Conservation (phyloP, 352 stramenopile species). For the Nothophytophthora sp. region DNA sequence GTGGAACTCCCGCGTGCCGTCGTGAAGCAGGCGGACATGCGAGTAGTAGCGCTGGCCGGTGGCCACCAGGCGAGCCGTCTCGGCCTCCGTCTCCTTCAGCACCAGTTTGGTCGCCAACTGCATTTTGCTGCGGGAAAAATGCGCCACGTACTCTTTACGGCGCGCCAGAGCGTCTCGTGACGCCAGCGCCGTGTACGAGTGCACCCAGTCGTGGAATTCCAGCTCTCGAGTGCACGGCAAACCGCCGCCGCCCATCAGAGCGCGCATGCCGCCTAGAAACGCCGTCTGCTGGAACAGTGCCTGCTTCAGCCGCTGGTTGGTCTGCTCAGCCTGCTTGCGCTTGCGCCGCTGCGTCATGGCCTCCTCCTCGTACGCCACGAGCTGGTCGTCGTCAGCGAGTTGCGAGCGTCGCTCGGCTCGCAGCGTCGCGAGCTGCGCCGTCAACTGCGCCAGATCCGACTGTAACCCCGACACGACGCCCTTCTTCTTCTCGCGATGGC, state of each 20-base stretch:
- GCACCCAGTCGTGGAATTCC: constrained; percentile 76
- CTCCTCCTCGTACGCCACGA: constrained; percentile 59
- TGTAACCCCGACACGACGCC: constrained; percentile 49
- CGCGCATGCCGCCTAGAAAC: constrained; percentile 55
- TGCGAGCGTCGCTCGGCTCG: constrained; percentile 42
- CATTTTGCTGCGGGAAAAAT: constrained; percentile 62
- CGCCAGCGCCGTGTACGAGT: constrained; percentile 65
- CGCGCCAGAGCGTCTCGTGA: constrained; percentile 26
- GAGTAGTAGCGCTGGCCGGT: constrained; percentile 35
- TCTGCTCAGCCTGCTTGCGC: constrained; percentile 53
- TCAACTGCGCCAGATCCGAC: constrained; percentile 42
- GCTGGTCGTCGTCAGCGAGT: constrained; percentile 41
- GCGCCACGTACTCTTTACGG: constrained; percentile 46
- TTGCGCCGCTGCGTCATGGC: constrained; percentile 66
- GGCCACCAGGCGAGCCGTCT: constrained; percentile 26
- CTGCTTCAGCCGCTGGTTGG: constrained; percentile 59
- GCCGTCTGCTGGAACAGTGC: constrained; percentile 70
- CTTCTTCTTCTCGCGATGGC: constrained; percentile 73
- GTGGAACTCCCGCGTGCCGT: constrained; percentile 38
- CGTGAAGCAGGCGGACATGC: constrained; percentile 48
- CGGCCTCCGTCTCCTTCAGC: constrained; percentile 47
- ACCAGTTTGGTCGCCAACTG: constrained; percentile 56
- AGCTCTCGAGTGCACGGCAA: constrained; percentile 48
- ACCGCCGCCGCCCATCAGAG: constrained; percentile 35
- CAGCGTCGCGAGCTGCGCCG: constrained; percentile 37